Evolutionary conservation across 78 protist genomes (phyloP).

Genomic region (Bodo saltans): DNA sequence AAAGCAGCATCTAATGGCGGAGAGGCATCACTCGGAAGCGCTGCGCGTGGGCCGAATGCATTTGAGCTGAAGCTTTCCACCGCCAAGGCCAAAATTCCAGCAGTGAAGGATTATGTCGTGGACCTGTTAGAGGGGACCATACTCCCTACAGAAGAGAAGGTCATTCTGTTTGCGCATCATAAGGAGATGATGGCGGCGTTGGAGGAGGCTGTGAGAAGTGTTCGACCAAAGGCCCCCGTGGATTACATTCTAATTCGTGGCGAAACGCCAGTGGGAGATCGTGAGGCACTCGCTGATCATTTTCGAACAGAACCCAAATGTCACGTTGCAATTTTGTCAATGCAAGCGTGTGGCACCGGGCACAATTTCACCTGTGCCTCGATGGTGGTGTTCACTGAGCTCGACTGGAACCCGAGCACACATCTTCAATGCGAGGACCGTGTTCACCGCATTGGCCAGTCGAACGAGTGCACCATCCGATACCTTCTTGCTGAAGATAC

Average conservation of each 20-base stretch:
- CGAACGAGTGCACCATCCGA: background rate
- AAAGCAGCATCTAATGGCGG: too few species aligned
- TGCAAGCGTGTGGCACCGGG: constrained; percentile 81
- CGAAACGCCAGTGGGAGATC: background rate
- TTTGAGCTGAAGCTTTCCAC: background rate
- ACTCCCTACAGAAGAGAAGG: constrained; percentile 1
- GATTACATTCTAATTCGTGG: constrained; percentile 63
- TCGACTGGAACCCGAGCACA: constrained; percentile 80
- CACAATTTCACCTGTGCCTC: constrained; percentile 65
- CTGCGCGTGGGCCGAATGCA: background rate
- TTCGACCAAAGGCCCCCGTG: background rate
- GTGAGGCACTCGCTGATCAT: background rate
- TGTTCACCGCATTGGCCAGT: constrained; percentile 69
- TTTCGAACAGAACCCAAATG: constrained; percentile 7
- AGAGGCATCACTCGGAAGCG: background rate
- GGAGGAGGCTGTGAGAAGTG: background rate
- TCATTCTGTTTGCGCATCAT: constrained; percentile 68
- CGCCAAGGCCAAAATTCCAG: constrained; percentile 25
- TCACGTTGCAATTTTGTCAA: constrained; percentile 64
- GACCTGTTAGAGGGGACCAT: background rate
- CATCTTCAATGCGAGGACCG: constrained; percentile 55
- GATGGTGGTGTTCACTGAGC: constrained; percentile 78
- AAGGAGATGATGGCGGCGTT: constrained; percentile 38
- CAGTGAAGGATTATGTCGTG: constrained; percentile 29
- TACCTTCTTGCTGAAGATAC: constrained; percentile 38